These are phyloP conservation scores for Creolimax fragrantissima DNA, from an alignment of 78 protist genomes.

Conservation along the genomic window DNA sequence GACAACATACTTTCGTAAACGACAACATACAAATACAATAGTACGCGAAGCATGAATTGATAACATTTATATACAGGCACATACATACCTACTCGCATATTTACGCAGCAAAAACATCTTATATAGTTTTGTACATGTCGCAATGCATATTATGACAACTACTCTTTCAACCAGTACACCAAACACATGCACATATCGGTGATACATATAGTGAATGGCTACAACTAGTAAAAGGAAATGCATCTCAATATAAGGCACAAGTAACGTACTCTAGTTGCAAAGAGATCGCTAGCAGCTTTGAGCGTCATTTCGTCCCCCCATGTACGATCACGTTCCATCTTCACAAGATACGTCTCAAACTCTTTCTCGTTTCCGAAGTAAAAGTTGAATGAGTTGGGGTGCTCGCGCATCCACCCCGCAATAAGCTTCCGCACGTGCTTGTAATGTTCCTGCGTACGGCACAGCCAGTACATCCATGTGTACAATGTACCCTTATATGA, in stretches of 20 bases:
- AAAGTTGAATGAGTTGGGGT: background rate
- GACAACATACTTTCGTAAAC: background rate
- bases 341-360: background rate
- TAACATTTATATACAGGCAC: background rate
- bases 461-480: too few relatives aligned
- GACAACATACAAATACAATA: background rate
- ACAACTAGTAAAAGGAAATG: background rate
- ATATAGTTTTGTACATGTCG: background rate
- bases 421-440: background rate
- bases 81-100: background rate
- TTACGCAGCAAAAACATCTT: background rate
- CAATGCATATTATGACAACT: background rate
- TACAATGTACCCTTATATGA: too few relatives aligned
- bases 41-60: too few relatives aligned
- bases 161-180: background rate
- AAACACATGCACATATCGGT: background rate
- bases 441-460: background rate
- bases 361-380: background rate
- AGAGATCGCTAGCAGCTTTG: background rate
- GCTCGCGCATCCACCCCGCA: background rate
- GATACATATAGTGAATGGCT: background rate
- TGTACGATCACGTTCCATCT: background rate
- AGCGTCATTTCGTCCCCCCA: background rate
- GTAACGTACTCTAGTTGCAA: background rate
- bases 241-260: background rate